Base-by-base conservation (phyloP, 1,284 basidiomycete species). In the Cystobasidiaceae sp. region DNA sequence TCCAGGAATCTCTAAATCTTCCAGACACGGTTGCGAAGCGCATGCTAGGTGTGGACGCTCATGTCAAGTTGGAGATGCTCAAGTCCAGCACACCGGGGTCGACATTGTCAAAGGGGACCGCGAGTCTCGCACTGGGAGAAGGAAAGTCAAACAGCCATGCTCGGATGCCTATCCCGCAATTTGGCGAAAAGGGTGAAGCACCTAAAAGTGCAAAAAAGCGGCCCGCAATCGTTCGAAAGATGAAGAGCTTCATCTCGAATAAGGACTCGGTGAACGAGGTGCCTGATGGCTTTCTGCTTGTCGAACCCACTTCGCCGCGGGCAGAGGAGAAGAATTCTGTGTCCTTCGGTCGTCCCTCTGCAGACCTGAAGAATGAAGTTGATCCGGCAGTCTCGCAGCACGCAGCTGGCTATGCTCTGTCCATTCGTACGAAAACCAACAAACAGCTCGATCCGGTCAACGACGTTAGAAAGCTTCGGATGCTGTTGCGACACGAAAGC, bases 401-500 rank as follows among this genome's bases (percentile, higher is more conserved):
- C 21, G 61, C 61, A 2, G 61, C 61, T 13, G 41, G 41, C 7
- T 45, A 64, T 37, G 61, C 52, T 5, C 61, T 34, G 2, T 27
- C 57, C 19, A 45, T 67, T 9, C 32, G 23, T n/a, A 50, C 30
- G 13, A 54, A 62, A 17, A 41, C 43, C 5, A 30, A 32, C 8
- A 57, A 37, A 4, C n/a, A 9, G 0, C 43, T 91, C 0, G 87
- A 89, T 68, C 78, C 81, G 4, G 80, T 88, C 33, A 90, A 90
- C 77, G 89, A 89, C 74, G 74, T 92, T 45, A 80, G 87, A 63
- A 76, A 70, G 54, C 58, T 75, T 51, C 57, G 69, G 44, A 68
- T 94, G 67, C 76, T 93, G 69, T 79, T 96, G 27, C 80, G 93
- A 65, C 93, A 93, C 72, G 93, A 96, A 76, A 82, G 85, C 7